Percentiles rank a stretch among this genome's conserved stretches.
These are phyloP conservation scores for Cynanchum wilfordii DNA, from an alignment of 257 asterid species.

Conservation along the genomic window DNA sequence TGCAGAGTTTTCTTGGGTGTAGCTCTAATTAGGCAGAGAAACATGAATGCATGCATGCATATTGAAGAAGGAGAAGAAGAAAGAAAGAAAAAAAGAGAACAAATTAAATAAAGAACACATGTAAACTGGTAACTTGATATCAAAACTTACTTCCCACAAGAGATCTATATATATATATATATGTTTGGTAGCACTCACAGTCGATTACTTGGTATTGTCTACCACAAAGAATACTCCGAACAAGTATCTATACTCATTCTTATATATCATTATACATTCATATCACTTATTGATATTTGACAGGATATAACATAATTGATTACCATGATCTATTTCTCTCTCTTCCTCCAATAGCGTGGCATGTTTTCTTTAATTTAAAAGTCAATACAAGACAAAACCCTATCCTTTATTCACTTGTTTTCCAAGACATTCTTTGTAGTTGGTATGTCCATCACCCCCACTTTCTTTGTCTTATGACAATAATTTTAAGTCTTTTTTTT, in stretches of 20 bases:
- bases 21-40: no score
- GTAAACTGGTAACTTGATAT: no score
- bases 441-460: background rate
- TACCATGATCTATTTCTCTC: background rate
- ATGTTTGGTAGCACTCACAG: no score
- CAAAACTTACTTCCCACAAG: no score
- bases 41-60: background rate
- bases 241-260: no score
- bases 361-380: background rate
- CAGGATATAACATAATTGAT: no score
- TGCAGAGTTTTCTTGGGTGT: background rate
- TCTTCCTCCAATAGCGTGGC: background rate
- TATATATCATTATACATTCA: no score
- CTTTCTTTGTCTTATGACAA: background rate
- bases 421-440: background rate
- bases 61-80: background rate
- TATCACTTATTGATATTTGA: no score
- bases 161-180: no score
- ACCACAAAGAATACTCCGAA: no score
- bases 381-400: conserved; percentile 1
- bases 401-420: background rate
- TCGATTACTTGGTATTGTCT: no score
- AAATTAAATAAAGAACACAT: background rate
- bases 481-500: background rate
- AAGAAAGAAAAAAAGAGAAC: background rate